These are phyloP conservation scores for Durio zibethinus DNA, from an alignment of 345 rosid species.

Conservation along the genomic window DNA sequence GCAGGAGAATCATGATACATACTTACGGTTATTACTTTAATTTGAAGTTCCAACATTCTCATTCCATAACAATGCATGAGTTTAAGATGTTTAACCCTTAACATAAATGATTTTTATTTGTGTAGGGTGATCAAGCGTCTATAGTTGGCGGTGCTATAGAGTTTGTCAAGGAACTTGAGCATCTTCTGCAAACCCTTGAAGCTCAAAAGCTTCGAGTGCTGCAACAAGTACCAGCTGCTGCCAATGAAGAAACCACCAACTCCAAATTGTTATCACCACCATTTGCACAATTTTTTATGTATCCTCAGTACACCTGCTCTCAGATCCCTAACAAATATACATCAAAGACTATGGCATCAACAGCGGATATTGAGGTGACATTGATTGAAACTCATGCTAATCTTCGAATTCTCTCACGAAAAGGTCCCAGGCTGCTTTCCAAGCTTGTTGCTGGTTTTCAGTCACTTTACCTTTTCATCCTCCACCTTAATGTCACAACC, in stretches of 20 bases:
- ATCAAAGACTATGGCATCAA: constrained; percentile 41
- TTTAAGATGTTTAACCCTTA: neutral
- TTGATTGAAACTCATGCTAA: constrained; percentile 84
- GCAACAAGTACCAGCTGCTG: constrained; percentile 12
- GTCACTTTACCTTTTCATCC: constrained; percentile 61
- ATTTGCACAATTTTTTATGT: constrained; percentile 50
- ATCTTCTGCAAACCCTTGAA: constrained; percentile 60
- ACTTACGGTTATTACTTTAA: neutral
- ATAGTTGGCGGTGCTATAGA: constrained; percentile 90
- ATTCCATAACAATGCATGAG: neutral
- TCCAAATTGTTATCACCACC: constrained; percentile 23
- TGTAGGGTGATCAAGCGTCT: constrained; percentile 93
- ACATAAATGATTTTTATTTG: neutral
- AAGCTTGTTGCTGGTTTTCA: constrained; percentile 58
- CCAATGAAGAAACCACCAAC: constrained; percentile 4
- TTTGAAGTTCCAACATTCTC: neutral
- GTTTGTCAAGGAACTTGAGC: constrained; percentile 86
- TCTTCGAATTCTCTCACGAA: constrained; percentile 64
- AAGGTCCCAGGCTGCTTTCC: constrained; percentile 49
- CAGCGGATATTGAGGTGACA: constrained; percentile 78
- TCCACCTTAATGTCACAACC: constrained; percentile 71
- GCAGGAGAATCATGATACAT: neutral
- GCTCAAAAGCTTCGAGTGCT: constrained; percentile 47
- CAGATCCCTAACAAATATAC: constrained; percentile 46
- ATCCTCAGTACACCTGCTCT: constrained; percentile 53